Evolutionary conservation across 129 eudicot genomes (phyloP).

Genomic region (Tagetes patula): DNA sequence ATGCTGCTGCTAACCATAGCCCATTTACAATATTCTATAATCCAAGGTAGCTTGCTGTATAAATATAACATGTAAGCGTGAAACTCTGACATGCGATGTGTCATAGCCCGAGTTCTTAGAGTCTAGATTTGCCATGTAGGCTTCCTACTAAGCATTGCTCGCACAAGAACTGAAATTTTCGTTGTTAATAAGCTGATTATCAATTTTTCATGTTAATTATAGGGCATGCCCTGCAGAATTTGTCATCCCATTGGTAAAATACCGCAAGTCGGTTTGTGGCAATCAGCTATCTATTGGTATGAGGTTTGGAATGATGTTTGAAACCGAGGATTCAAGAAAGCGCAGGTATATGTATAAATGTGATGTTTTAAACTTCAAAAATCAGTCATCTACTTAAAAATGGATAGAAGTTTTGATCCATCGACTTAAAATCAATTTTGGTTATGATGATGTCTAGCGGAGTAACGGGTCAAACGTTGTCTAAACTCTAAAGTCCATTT

Average conservation of each 20-base stretch:
- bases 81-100: background rate
- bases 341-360: conserved; percentile 56
- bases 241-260: conserved; percentile 71
- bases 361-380: background rate
- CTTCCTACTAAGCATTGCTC: background rate
- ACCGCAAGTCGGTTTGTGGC: conserved; percentile 65
- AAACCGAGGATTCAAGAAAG: conserved; percentile 91
- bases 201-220: background rate
- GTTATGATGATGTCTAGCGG: background rate
- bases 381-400: background rate
- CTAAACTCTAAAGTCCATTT: background rate
- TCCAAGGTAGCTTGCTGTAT: conserved; percentile 58
- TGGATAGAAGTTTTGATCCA: background rate
- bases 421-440: background rate
- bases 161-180: background rate
- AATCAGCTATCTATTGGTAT: conserved; percentile 83
- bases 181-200: conserved; percentile 30
- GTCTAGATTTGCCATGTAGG: conserved; percentile 3
- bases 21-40: conserved; percentile 85
- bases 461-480: background rate
- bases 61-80: background rate
- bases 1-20: conserved; percentile 87
- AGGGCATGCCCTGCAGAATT: conserved; percentile 99
- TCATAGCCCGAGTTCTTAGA: background rate
- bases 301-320: conserved; percentile 99